Conservation (phyloP, 2,329 filamentous ascomycete genomes). For the Botrytis aclada region DNA sequence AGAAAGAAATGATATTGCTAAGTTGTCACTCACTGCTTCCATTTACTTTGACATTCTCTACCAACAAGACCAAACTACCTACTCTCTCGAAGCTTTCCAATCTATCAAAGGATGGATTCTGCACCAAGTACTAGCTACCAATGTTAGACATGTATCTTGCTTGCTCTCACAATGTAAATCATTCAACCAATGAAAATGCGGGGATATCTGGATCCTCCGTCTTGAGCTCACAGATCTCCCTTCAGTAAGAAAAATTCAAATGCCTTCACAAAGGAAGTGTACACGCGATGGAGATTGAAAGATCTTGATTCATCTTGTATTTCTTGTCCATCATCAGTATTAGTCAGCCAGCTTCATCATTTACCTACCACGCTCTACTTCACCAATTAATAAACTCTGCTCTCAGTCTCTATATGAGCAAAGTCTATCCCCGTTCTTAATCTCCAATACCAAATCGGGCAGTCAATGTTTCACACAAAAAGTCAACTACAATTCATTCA, state of each 20-base stretch:
- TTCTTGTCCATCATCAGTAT: background rate
- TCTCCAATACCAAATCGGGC: background rate
- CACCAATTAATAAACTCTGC: background rate
- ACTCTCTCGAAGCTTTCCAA: too few species aligned
- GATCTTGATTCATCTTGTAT: background rate
- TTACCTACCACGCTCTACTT: background rate
- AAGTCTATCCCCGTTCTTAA: background rate
- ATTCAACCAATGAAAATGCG: background rate
- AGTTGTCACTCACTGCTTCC: too few species aligned
- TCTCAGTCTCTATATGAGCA: background rate
- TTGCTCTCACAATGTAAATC: background rate
- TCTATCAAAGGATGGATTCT: too few species aligned
- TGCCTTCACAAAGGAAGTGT: background rate
- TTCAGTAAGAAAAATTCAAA: background rate
- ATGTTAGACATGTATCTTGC: background rate
- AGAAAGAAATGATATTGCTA: too few species aligned
- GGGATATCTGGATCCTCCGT: background rate
- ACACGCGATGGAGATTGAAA: background rate
- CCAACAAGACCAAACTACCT: too few species aligned
- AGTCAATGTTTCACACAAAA: background rate
- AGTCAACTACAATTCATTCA: background rate
- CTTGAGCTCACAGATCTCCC: background rate
- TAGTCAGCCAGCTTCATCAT: background rate
- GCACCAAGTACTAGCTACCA: too few species aligned
- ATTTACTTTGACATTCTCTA: too few species aligned